Conservation (phyloP, 805 yeast genomes). For the Zygosaccharomyces gambellarensis region DNA sequence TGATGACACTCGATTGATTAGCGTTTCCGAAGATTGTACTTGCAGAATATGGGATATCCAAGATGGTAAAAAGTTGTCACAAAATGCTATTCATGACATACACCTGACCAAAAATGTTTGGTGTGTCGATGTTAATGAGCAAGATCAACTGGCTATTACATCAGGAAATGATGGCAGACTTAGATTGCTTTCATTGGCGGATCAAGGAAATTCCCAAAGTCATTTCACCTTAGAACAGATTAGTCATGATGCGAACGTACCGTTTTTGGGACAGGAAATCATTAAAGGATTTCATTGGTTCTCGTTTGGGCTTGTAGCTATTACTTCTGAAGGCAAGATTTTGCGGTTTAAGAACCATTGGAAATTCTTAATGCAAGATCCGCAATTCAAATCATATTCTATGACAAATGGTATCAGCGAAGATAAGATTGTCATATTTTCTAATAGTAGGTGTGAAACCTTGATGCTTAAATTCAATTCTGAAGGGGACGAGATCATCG, state of each 20-base stretch:
- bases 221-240: constrained; percentile 36
- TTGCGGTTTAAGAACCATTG: constrained; percentile 34
- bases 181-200: constrained; percentile 52
- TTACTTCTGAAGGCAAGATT: constrained; percentile 59
- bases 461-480: constrained; percentile 41
- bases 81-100: constrained; percentile 48
- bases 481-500: constrained; percentile 29
- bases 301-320: constrained; percentile 41
- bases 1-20: constrained; percentile 41
- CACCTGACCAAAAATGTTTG: constrained; percentile 86
- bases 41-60: constrained; percentile 67
- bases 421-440: constrained; percentile 34
- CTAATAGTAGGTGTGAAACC: constrained; percentile 41
- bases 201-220: constrained; percentile 28
- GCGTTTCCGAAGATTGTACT: constrained; percentile 85
- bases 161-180: constrained; percentile 94
- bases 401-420: constrained; percentile 40
- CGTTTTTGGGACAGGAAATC: constrained; percentile 45
- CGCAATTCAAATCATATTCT: constrained; percentile 38
- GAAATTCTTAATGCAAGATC: constrained; percentile 24
- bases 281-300: constrained; percentile 58
- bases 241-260: constrained; percentile 22
- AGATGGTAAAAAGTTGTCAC: constrained; percentile 20
- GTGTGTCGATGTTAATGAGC: constrained; percentile 59
- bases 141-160: constrained; percentile 54